Evolutionary conservation across 305 asterid genomes (phyloP), one percentile per base, ranked within the genome.

Genomic region (Plantago coronopus): DNA sequence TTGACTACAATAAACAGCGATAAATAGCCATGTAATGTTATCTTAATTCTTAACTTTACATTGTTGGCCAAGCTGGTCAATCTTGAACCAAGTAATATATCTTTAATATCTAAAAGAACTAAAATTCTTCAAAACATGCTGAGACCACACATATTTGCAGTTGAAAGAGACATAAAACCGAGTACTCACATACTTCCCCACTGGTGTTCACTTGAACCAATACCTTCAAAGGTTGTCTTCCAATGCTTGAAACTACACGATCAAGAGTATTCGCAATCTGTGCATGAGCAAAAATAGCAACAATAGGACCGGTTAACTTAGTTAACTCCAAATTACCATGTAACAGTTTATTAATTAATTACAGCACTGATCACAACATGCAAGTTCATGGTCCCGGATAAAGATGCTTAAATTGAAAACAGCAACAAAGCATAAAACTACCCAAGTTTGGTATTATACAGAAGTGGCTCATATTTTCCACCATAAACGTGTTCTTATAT

Each of bases 171-270:
- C 22, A 19, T 2, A 51, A 61, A 62, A 45, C 17, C 65, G 59
- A 61, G 56, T 64, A 83, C 97, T 78, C 79, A 89, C 97, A 89
- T 75, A 53, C 82, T 81, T 89, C 97, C 74, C 97, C 95, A 11
- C 95, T 87, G 54, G 97, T 83, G 78, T 89, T 89, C 68, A 87
- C 97, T 72, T 89, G 97, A 63, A 89, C 88, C 79, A 89, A 66
- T 53, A 87, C 87, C 76, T 81, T 87, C 75, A 89, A 65, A 63
- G 91, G 95, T 56, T 66, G 79, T 74, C 95, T 80, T 56, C 90
- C 88, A 50, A 87, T 65, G 61, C 63, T 83, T 63, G 88, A 84
- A 67, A 87, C 81, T 17, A 65, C 83, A 66, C 95, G 88, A 50
- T 89, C 94, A 66, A 89, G 95, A 78, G 69, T 66, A 63, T 73